Conservation (phyloP, 495 filamentous ascomycete genomes). For the Tuber umbilicatum region DNA sequence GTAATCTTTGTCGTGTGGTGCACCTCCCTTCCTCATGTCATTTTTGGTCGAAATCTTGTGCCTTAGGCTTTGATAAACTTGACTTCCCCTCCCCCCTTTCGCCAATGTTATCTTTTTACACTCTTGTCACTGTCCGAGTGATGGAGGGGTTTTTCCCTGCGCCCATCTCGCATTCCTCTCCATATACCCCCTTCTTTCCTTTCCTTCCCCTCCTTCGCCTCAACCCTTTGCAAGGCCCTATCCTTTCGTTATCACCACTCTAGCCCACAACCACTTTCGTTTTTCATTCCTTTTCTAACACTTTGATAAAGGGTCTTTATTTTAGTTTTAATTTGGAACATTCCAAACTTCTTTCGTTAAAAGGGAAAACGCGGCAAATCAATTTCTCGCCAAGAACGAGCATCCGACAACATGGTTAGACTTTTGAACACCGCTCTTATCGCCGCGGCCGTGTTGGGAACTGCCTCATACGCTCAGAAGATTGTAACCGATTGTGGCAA, state of each 20-base stretch:
- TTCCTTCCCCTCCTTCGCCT: constrained; percentile 2
- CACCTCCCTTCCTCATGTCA: background rate
- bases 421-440: constrained; percentile 41
- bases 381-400: background rate
- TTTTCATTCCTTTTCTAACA: background rate
- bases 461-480: constrained; percentile 36
- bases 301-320: constrained; percentile 3
- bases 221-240: constrained; percentile 11
- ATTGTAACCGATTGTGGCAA: constrained; percentile 48
- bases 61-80: background rate
- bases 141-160: constrained; percentile 11
- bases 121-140: constrained; percentile 25
- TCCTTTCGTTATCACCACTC: constrained; percentile 17
- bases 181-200: constrained; percentile 16
- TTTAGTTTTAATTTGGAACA: constrained; percentile 10
- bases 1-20: background rate
- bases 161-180: constrained; percentile 18
- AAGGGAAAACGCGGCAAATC: background rate
- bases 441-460: constrained; percentile 28
- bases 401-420: constrained; percentile 33
- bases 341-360: background rate
- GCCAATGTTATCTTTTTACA: constrained; percentile 16
- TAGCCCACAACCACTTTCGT: background rate
- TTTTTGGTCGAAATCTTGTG: background rate
- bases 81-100: constrained; percentile 10